These are phyloP conservation scores for Triticum dicoccoides DNA, from an alignment of 176 grass and related monocot genomes.

Conservation along the genomic window DNA sequence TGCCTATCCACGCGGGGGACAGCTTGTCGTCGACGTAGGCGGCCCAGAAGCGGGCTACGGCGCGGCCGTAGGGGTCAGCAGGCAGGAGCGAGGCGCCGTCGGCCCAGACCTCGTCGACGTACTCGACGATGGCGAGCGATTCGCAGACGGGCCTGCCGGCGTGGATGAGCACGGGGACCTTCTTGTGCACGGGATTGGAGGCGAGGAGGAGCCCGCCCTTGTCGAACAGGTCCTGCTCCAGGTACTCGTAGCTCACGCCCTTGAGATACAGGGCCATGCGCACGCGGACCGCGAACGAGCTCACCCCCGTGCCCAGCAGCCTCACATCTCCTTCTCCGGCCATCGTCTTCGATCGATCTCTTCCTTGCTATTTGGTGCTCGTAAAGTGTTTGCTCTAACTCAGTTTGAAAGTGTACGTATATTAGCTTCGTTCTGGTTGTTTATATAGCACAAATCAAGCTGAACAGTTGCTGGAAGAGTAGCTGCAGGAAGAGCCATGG, in stretches of 20 bases:
- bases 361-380: not conserved
- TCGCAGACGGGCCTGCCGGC: not conserved
- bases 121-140: not conserved
- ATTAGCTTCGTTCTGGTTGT: not conserved
- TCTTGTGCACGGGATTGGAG: too few species aligned
- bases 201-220: not conserved
- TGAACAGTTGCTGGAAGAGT: not conserved
- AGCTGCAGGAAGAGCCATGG: too few species aligned
- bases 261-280: slow-evolving; percentile 47
- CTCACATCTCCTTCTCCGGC: slow-evolving; percentile 2
- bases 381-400: not conserved
- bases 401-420: not conserved
- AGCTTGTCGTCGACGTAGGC: not conserved
- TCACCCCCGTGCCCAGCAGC: slow-evolving; percentile 22
- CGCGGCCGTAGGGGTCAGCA: not conserved
- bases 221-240: not conserved
- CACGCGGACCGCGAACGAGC: slow-evolving; percentile 32
- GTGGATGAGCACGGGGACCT: too few species aligned
- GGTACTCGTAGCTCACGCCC: slow-evolving; percentile 40
- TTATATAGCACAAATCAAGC: not conserved
- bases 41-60: not conserved
- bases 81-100: not conserved
- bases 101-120: not conserved
- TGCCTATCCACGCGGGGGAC: not conserved
- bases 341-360: not conserved